Evolutionary conservation across 192 early-diverging fungal genomes (phyloP), one percentile per base, ranked within the genome.

Genomic region (Paraglomus brasilianum): DNA sequence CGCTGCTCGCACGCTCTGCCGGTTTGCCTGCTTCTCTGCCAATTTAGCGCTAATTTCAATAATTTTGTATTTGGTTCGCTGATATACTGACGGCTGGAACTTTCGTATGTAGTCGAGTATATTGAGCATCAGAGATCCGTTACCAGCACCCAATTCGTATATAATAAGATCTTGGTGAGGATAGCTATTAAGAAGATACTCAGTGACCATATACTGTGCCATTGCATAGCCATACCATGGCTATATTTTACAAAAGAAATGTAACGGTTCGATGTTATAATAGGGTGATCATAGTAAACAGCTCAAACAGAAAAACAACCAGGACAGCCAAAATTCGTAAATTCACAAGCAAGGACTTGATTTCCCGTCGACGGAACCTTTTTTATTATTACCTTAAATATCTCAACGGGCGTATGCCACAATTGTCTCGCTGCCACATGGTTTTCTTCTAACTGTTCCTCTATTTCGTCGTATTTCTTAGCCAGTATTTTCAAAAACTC

Each of bases 361-460:
- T 47, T 17, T 30, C 30, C 19, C 13, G 5, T 36, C 19, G 30
- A 30, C 1, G 15, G 9, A 40, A 14, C 36, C 24, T 45, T 36
- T 5, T 38, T 48, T 39, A 10, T 17, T 42, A 10, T 67, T 77
- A 86, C 83, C 80, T 93, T 93, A 72, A 98, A 95, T 22, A 98
- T 76, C 74, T 98, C 97, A 0, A 95, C 94, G 15, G 97, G 93
- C 13, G 97, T 99, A 78, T 99, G 97, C 97, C 97, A 99, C 24
- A 99, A 85, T 78, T 98, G 95, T 63, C 90, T 79, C 5, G 93
- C 84, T 30, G 89, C 81, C 65, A 84, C 85, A 66, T 94, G 87
- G 9, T 90, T 81, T 11, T 88, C 83, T 51, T 90, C 88, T 40
- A 94, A 81, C 64, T 87, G 80, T 55, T 88, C 83, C 77, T 94